These are phyloP conservation scores for Asterophora lycoperdoides DNA, from an alignment of 768 basidiomycete species.

Conservation along the genomic window DNA sequence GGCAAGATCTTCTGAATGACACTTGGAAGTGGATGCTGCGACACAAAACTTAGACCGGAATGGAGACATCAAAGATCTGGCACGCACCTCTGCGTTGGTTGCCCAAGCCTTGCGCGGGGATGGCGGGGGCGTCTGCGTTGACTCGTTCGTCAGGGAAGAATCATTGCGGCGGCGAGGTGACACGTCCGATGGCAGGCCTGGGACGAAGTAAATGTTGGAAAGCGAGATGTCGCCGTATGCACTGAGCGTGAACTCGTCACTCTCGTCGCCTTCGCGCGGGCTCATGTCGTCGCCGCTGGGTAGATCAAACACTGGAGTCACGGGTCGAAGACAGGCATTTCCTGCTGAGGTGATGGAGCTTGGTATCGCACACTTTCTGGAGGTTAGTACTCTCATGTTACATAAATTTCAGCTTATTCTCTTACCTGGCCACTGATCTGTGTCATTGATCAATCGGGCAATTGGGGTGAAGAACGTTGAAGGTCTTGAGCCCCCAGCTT, in stretches of 20 bases:
- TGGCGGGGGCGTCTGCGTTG: conserved; percentile 2
- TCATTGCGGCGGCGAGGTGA: conserved; percentile 16
- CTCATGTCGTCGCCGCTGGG: conserved; percentile 1
- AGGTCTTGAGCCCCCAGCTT: too few species aligned
- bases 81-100: neutral
- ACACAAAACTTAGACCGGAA: neutral
- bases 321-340: neutral
- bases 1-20: conserved; percentile 22
- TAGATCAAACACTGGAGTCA: conserved; percentile 2
- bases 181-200: conserved; percentile 23
- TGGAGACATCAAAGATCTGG: neutral
- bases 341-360: too few species aligned
- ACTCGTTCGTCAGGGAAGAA: conserved; percentile 6
- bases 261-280: conserved; percentile 31
- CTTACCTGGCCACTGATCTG: too few species aligned
- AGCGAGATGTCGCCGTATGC: conserved; percentile 45
- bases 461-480: too few species aligned
- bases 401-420: too few species aligned
- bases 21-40: conserved; percentile 16
- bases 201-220: conserved; percentile 32
- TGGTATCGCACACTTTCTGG: too few species aligned
- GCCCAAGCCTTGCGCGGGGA: neutral
- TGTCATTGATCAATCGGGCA: too few species aligned
- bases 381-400: too few species aligned
- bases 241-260: conserved; percentile 37